Conservation (phyloP, 2,329 filamentous ascomycete genomes). For the Fusarium sp. region DNA sequence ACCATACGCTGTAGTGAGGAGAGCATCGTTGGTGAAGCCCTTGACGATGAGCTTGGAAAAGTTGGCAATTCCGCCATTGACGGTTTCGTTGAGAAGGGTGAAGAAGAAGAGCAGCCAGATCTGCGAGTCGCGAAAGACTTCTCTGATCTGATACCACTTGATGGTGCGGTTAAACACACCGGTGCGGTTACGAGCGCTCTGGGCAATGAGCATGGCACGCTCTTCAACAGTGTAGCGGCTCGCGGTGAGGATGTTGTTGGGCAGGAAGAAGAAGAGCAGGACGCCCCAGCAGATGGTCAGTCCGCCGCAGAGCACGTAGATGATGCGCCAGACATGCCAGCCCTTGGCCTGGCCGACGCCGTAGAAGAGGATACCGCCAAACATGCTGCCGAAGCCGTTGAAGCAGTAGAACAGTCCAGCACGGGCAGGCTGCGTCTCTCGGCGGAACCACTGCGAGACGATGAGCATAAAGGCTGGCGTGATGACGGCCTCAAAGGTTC, state of each 20-base stretch:
- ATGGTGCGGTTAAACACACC: slow-evolving; percentile 60
- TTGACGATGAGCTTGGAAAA: slow-evolving; percentile 66
- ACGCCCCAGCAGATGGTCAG: slow-evolving; percentile 60
- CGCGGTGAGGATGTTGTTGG: slow-evolving; percentile 56
- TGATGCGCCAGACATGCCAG: slow-evolving; percentile 59
- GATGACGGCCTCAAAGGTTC: slow-evolving; percentile 59
- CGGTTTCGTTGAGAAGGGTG: slow-evolving; percentile 63
- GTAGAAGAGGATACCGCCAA: slow-evolving; percentile 59
- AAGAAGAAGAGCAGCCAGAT: slow-evolving; percentile 63
- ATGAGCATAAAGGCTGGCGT: slow-evolving; percentile 62
- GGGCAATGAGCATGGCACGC: slow-evolving; percentile 64
- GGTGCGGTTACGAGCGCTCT: slow-evolving; percentile 61
- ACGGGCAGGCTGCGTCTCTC: slow-evolving; percentile 57
- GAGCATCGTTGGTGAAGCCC: slow-evolving; percentile 50
- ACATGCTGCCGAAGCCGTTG: slow-evolving; percentile 58
- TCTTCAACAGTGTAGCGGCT: slow-evolving; percentile 41
- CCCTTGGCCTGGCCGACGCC: slow-evolving; percentile 61
- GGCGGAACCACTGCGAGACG: slow-evolving; percentile 59
- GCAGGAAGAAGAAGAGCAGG: slow-evolving; percentile 55
- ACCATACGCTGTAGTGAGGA: slow-evolving; percentile 59
- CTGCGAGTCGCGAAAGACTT: slow-evolving; percentile 60
- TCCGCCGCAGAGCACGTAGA: slow-evolving; percentile 62
- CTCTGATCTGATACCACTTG: slow-evolving; percentile 58
- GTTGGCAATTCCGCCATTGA: slow-evolving; percentile 64
- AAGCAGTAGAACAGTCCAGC: slow-evolving; percentile 52